Evolutionary conservation across 345 rosid genomes (phyloP).

Genomic region (Populus pruinosa): DNA sequence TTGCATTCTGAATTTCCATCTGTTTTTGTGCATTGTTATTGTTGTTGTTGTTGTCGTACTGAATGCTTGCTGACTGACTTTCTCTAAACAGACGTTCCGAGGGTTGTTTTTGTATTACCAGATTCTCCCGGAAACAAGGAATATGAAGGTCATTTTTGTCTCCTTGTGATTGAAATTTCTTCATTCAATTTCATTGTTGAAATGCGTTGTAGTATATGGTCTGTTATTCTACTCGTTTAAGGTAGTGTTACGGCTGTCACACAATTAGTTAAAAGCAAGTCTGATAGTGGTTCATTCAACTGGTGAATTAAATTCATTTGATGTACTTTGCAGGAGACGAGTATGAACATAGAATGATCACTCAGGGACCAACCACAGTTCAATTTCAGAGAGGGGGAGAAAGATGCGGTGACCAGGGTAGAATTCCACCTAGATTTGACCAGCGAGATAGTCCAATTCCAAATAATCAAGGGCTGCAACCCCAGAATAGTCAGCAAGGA

Average conservation of each 20-base stretch:
- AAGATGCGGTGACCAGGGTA: conserved; percentile 41
- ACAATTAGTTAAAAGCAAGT: not conserved
- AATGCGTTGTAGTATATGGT: not conserved
- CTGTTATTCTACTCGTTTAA: not conserved
- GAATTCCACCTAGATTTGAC: conserved; percentile 25
- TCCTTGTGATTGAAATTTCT: not conserved
- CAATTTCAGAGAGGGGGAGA: conserved; percentile 34
- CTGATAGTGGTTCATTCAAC: not conserved
- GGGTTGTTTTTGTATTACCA: conserved; percentile 82
- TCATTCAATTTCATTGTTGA: not conserved
- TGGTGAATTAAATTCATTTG: not conserved
- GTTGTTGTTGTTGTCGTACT: not conserved
- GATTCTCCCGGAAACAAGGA: conserved; percentile 89
- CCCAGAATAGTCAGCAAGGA: conserved; percentile 35
- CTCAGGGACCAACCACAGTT: conserved; percentile 75
- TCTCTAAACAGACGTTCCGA: conserved; percentile 55
- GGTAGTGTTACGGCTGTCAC: not conserved
- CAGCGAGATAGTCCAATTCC: conserved; percentile 22
- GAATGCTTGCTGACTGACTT: conserved; percentile 5
- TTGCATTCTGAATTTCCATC: not conserved
- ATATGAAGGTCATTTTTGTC: conserved; percentile 67
- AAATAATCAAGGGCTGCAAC: not conserved
- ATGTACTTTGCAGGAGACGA: conserved; percentile 61
- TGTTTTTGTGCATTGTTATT: not conserved
- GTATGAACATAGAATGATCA: conserved; percentile 76